These are phyloP conservation scores for Aspergillus luchuensis DNA, from an alignment of 2,329 filamentous ascomycete species.

Conservation along the genomic window DNA sequence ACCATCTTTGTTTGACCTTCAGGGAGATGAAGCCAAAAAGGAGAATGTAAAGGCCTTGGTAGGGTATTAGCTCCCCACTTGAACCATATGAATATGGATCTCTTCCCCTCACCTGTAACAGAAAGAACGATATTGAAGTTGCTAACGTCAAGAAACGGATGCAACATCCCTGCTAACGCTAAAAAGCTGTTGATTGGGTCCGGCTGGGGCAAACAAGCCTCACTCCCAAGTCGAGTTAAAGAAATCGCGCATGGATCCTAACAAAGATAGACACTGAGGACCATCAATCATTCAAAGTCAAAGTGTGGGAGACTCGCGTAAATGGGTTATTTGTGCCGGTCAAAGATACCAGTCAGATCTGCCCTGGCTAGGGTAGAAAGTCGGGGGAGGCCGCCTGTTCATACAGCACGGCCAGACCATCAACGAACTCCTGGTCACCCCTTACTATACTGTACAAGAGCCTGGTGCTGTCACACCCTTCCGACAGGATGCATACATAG, in stretches of 20 bases:
- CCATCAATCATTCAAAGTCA: neutral
- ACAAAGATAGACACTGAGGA: neutral
- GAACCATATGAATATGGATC: neutral
- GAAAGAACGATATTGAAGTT: conserved; percentile 38
- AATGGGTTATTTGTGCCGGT: neutral
- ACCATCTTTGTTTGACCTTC: conserved; percentile 43
- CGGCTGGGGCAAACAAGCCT: neutral
- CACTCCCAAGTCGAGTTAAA: neutral
- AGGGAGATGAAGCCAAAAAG: conserved; percentile 38
- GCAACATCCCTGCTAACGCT: conserved; percentile 30
- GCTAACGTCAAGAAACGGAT: conserved; percentile 39
- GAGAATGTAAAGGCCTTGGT: conserved; percentile 36
- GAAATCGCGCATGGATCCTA: neutral
- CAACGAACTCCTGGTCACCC: neutral
- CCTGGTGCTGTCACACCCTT: neutral
- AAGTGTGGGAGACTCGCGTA: neutral
- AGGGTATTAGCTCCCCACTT: neutral
- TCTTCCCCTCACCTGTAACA: conserved; percentile 31
- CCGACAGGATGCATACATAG: neutral
- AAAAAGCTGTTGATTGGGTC: neutral
- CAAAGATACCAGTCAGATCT: neutral
- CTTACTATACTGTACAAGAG: neutral
- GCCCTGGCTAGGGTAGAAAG: neutral
- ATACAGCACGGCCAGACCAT: neutral
- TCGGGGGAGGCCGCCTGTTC: neutral